Percentiles rank a stretch among this genome's conserved stretches.
These are phyloP conservation scores for Verticillium klebahnii DNA, from an alignment of 2,329 filamentous ascomycete species.

Conservation along the genomic window DNA sequence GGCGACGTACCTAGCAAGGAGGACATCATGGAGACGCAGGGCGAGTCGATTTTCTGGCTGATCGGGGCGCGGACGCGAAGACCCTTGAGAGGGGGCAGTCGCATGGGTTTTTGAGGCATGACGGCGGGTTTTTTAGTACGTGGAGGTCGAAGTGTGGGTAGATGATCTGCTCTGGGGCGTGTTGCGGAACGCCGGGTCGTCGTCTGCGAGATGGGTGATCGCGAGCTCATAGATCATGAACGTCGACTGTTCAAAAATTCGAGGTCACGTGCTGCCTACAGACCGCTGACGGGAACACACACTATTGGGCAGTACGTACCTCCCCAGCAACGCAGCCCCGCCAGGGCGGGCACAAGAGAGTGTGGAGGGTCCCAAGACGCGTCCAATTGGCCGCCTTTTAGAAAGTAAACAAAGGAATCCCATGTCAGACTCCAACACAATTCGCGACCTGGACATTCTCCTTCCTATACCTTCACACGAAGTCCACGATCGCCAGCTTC, in stretches of 20 bases:
- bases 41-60: constrained; percentile 43
- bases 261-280: constrained; percentile 5
- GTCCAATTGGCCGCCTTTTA: constrained; percentile 7
- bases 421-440: background rate
- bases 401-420: constrained; percentile 11
- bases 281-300: background rate
- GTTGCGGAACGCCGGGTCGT: background rate
- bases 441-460: background rate
- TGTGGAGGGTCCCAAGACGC: background rate
- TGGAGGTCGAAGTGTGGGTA: background rate
- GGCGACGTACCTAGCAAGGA: constrained; percentile 47
- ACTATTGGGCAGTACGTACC: background rate
- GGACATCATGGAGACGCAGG: constrained; percentile 53
- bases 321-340: background rate
- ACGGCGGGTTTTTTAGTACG: constrained; percentile 6
- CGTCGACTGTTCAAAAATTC: constrained; percentile 3
- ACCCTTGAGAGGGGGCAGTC: constrained; percentile 51
- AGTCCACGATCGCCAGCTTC: background rate
- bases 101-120: constrained; percentile 50
- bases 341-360: background rate
- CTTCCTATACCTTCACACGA: background rate
- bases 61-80: constrained; percentile 48
- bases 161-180: background rate
- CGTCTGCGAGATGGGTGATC: background rate
- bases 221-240: background rate